A percentile compares a stretch with the other conserved stretches of the same genome.
Evolutionary conservation across 805 yeast genomes (phyloP).

Genomic region (Nakazawaea populi): DNA sequence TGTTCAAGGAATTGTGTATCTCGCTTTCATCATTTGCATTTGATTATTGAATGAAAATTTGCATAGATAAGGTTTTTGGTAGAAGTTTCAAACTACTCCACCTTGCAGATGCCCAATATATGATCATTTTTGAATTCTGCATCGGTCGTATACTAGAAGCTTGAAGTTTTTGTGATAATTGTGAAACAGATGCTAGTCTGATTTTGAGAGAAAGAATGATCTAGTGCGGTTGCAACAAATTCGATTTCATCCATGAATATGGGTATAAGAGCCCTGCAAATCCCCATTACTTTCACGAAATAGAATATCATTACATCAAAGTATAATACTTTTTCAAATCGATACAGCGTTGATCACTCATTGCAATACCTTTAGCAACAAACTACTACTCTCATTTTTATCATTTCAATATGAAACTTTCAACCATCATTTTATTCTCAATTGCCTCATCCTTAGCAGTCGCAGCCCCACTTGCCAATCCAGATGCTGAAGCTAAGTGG

Average conservation of each 20-base stretch:
- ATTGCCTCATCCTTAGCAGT: neutral
- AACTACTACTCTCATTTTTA: neutral
- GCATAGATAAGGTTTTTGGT: neutral
- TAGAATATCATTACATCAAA: too few species aligned
- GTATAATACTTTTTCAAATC: neutral
- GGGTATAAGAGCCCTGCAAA: too few species aligned
- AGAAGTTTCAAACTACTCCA: neutral
- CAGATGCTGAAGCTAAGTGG: conserved; percentile 13
- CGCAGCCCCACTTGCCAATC: conserved; percentile 9
- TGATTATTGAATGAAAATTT: too few species aligned
- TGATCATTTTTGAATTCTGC: too few species aligned
- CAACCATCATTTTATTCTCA: conserved; percentile 9
- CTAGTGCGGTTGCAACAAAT: too few species aligned
- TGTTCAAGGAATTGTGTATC: too few species aligned
- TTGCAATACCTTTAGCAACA: neutral
- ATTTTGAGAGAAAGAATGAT: too few species aligned
- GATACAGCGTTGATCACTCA: neutral
- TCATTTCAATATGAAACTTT: conserved; percentile 14
- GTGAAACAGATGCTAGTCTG: too few species aligned
- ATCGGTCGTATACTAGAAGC: neutral
- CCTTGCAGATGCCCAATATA: neutral
- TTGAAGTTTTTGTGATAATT: neutral
- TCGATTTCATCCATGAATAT: too few species aligned
- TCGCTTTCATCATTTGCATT: too few species aligned
- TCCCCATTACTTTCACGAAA: too few species aligned